phyloP scores from a whole-genome alignment of 1,139 yeast genomes.

The Candida sp. region DNA sequence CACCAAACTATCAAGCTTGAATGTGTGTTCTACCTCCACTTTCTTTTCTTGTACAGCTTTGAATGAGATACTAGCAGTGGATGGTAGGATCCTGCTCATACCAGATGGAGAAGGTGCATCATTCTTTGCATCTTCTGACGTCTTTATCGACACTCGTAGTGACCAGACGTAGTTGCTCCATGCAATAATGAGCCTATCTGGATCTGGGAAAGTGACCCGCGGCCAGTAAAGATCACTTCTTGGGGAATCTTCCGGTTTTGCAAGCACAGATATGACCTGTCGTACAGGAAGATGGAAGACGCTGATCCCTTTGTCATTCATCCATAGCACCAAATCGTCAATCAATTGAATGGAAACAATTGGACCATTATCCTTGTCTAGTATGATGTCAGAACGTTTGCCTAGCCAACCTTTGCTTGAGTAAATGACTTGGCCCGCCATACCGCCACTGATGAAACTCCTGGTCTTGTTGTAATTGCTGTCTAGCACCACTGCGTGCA shows the following conservation, averaged over 20 bases:
- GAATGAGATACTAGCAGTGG: slow-evolving; percentile 71
- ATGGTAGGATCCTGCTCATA: slow-evolving; percentile 50
- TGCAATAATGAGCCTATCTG: slow-evolving; percentile 72
- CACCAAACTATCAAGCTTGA: slow-evolving; percentile 61
- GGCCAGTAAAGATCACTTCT: slow-evolving; percentile 91
- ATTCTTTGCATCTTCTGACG: slow-evolving; percentile 18
- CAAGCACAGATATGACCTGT: slow-evolving; percentile 50
- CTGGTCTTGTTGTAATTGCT: slow-evolving; percentile 63
- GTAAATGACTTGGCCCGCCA: slow-evolving; percentile 79
- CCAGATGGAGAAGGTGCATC: slow-evolving; percentile 22
- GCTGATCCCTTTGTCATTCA: slow-evolving; percentile 81
- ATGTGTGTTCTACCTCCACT: slow-evolving; percentile 60
- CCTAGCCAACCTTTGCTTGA: slow-evolving; percentile 91
- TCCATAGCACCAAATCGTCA: slow-evolving; percentile 78
- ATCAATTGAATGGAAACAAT: slow-evolving; percentile 66
- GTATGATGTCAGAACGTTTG: slow-evolving; percentile 65
- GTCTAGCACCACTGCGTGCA: slow-evolving; percentile 85
- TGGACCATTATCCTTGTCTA: slow-evolving; percentile 72
- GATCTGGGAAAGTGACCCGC: slow-evolving; percentile 67
- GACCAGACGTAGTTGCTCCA: slow-evolving; percentile 89
- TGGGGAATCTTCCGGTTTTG: slow-evolving; percentile 63
- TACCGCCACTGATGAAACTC: slow-evolving; percentile 87
- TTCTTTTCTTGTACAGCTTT: slow-evolving; percentile 59
- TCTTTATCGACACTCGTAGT: slow-evolving; percentile 50
- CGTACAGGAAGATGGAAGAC: slow-evolving; percentile 55